phyloP scores from a whole-genome alignment of 2,329 filamentous ascomycete species.

The Alternaria conjuncta region DNA sequence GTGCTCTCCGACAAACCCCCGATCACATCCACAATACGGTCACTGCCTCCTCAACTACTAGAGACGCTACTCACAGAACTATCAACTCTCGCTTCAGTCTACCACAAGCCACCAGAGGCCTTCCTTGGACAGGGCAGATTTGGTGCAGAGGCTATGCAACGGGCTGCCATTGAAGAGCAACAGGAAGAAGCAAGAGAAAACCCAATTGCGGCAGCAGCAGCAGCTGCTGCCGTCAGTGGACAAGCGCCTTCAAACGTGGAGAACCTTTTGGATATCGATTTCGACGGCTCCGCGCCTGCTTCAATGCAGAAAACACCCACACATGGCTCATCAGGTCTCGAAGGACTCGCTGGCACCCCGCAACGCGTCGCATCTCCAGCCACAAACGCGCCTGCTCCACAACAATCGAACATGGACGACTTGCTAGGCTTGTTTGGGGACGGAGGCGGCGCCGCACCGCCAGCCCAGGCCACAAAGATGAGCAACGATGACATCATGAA shows the following conservation, averaged over 20 bases:
- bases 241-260: slow-evolving; percentile 78
- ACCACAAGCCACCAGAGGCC: slow-evolving; percentile 98
- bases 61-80: slow-evolving; percentile 91
- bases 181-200: slow-evolving; percentile 91
- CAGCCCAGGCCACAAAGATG: slow-evolving; percentile 44
- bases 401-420: slow-evolving; percentile 76
- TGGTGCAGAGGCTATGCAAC: slow-evolving; percentile 91
- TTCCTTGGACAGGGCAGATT: slow-evolving; percentile 96
- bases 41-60: slow-evolving; percentile 79
- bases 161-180: slow-evolving; percentile 95
- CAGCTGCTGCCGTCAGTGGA: slow-evolving; percentile 65
- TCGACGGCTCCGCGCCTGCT: slow-evolving; percentile 92
- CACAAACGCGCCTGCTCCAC: slow-evolving; percentile 47
- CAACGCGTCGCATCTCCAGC: slow-evolving; percentile 71
- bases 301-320: slow-evolving; percentile 72
- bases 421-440: slow-evolving; percentile 72
- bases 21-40: slow-evolving; percentile 92
- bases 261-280: slow-evolving; percentile 94
- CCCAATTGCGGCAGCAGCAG: slow-evolving; percentile 85
- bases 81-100: slow-evolving; percentile 94
- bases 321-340: slow-evolving; percentile 57
- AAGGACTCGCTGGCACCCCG: slow-evolving; percentile 68
- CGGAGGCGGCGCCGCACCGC: slow-evolving; percentile 38
- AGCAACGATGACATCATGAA: slow-evolving; percentile 69
- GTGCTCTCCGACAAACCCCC: slow-evolving; percentile 93